These are phyloP conservation scores for Pneumocystis sp. DNA, from an alignment of 1,139 yeast genomes.

Conservation along the genomic window DNA sequence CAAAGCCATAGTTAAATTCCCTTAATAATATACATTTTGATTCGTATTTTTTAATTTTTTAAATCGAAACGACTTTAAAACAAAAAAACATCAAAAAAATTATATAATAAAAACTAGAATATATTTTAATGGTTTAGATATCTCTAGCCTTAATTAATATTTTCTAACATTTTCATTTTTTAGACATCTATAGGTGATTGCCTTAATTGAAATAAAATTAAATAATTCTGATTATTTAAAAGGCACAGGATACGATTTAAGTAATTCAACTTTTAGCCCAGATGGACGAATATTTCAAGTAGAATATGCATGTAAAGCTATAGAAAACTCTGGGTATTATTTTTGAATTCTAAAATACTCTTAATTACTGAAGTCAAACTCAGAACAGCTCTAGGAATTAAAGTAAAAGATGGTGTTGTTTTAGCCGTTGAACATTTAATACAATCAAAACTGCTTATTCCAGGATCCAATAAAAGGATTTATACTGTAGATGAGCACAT, in stretches of 20 bases:
- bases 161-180: conserved; percentile 24
- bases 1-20: background rate
- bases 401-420: conserved; percentile 82
- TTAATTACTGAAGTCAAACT: conserved; percentile 37
- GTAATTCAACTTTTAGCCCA: conserved; percentile 71
- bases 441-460: conserved; percentile 73
- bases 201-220: background rate
- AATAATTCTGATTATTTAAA: conserved; percentile 48
- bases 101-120: background rate
- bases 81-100: background rate
- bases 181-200: conserved; percentile 29
- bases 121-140: background rate
- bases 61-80: background rate
- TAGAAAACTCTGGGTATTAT: conserved; percentile 54
- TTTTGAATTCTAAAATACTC: background rate
- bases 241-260: conserved; percentile 94
- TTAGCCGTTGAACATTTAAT: conserved; percentile 91
- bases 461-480: conserved; percentile 75
- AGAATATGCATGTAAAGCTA: conserved; percentile 95
- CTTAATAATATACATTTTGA: no score
- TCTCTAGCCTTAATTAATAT: background rate
- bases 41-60: background rate
- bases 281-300: conserved; percentile 98
- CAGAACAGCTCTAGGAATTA: conserved; percentile 60
- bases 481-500: conserved; percentile 87